phyloP scores from a whole-genome alignment of 2,329 filamentous ascomycete genomes.

The Penicillium sp. region DNA sequence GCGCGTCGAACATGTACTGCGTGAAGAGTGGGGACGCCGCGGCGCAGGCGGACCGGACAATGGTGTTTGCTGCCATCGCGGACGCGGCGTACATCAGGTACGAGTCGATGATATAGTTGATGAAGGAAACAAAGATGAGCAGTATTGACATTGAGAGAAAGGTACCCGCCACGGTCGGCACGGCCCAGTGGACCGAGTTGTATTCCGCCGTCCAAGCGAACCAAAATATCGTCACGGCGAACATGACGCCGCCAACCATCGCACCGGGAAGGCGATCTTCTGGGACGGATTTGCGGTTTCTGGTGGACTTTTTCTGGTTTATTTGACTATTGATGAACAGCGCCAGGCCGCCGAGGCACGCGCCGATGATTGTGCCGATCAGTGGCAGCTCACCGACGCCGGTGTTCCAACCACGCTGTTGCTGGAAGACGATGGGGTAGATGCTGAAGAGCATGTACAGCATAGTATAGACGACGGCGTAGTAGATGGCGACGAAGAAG shows the following conservation, averaged over 20 bases:
- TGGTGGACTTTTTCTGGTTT: slow-evolving; percentile 32
- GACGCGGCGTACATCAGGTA: slow-evolving; percentile 37
- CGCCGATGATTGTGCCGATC: slow-evolving; percentile 44
- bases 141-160: slow-evolving; percentile 41
- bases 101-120: slow-evolving; percentile 54
- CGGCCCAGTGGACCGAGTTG: slow-evolving; percentile 43
- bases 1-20: slow-evolving; percentile 11
- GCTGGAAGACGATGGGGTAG: slow-evolving; percentile 52
- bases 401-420: slow-evolving; percentile 51
- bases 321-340: slow-evolving; percentile 40
- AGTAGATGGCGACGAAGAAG: neutral
- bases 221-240: slow-evolving; percentile 39
- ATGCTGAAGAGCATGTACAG: slow-evolving; percentile 13
- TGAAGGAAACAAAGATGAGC: slow-evolving; percentile 50
- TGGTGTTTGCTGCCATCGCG: slow-evolving; percentile 10
- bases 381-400: slow-evolving; percentile 52
- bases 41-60: slow-evolving; percentile 19
- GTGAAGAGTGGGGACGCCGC: slow-evolving; percentile 13
- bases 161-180: slow-evolving; percentile 43
- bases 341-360: slow-evolving; percentile 38
- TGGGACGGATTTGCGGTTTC: slow-evolving; percentile 16
- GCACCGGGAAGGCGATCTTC: slow-evolving; percentile 20
- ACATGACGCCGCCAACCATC: slow-evolving; percentile 24
- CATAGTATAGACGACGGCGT: slow-evolving; percentile 1
- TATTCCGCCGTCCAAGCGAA: slow-evolving; percentile 40